Base-by-base conservation (phyloP, 192 early-diverging fungal species). In the Mortierella hygrophila region DNA sequence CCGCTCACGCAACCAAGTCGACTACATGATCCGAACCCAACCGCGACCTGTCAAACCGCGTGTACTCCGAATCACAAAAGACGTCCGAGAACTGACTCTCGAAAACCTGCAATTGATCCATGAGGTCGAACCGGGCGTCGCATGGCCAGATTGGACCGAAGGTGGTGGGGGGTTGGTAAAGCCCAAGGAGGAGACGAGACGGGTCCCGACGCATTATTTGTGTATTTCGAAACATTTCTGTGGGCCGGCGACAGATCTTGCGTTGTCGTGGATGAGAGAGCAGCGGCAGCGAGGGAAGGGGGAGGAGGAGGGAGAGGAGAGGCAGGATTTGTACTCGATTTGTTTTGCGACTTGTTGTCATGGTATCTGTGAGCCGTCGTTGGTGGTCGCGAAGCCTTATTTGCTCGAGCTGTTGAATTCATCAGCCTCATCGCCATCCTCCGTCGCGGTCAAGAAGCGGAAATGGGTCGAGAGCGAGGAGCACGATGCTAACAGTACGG, bases 1-100 rank as follows among this genome's bases (percentile, higher is more conserved):
- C 52, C 79, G 84, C 1, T 86, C 84, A 0, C 69, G 84, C 21
- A 86, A 86, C 32, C 84, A 86, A 52, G 84, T 86, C 65, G 84
- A 86, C 35, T 86, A 86, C 71, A 86, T 86, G 84, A 86, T 86
- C 68, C 75, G 84, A 18, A 86, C 84, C 47, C 84, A 86, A 35
- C 57, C 84, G 3, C 78, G 75, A 3, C 84, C 84, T 9, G 65
- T 86, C 0, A 86, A 86, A 35, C 84, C 84, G 2, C 78, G 84
- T 26, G 63, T 86, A 11, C 63, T 86, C 35, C 84, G 84, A 15
- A 77, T 86, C 72, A 86, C 79, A 44, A 86, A 80, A 68, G 84
- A 86, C 46, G 84, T 86, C 32, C 69, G 78, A 18, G 76, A 81
- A 1, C 52, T 86, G 8, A 52, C 13, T 6, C 71, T 86, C 8